Conservation (phyloP, 2,329 filamentous ascomycete species). For the Cercospora zeae-maydis region DNA sequence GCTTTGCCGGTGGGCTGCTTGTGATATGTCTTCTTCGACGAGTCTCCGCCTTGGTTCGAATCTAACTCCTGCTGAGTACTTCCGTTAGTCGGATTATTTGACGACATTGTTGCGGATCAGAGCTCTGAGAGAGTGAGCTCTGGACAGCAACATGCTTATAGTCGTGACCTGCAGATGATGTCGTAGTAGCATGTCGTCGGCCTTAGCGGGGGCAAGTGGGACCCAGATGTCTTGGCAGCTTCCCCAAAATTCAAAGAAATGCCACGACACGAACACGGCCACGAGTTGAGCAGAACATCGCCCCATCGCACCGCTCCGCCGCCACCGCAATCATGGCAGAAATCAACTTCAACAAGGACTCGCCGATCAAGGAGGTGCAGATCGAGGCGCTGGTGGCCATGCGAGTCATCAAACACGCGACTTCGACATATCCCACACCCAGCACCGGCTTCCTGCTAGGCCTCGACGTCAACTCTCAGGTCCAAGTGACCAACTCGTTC, state of each 20-base stretch:
- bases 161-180: neutral
- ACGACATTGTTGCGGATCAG: neutral
- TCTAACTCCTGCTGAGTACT: slow-evolving; percentile 34
- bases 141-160: neutral
- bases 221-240: neutral
- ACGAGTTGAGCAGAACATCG: slow-evolving; percentile 4
- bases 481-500: slow-evolving; percentile 94
- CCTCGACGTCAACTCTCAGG: slow-evolving; percentile 76
- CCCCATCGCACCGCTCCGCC: neutral
- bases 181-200: neutral
- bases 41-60: slow-evolving; percentile 48
- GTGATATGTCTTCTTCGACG: slow-evolving; percentile 61
- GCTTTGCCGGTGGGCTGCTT: slow-evolving; percentile 71
- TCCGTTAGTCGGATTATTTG: slow-evolving; percentile 14
- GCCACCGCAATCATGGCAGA: slow-evolving; percentile 29
- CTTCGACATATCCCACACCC: slow-evolving; percentile 78
- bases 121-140: neutral
- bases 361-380: slow-evolving; percentile 68
- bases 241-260: slow-evolving; percentile 5
- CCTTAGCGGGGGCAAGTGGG: neutral
- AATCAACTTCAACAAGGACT: slow-evolving; percentile 38
- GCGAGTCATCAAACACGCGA: slow-evolving; percentile 97
- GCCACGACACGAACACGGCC: slow-evolving; percentile 4
- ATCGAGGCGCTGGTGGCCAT: slow-evolving; percentile 94
- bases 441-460: slow-evolving; percentile 89